These are phyloP conservation scores for Saussurea involucrata DNA, from an alignment of 129 eudicot genomes.

Conservation along the genomic window DNA sequence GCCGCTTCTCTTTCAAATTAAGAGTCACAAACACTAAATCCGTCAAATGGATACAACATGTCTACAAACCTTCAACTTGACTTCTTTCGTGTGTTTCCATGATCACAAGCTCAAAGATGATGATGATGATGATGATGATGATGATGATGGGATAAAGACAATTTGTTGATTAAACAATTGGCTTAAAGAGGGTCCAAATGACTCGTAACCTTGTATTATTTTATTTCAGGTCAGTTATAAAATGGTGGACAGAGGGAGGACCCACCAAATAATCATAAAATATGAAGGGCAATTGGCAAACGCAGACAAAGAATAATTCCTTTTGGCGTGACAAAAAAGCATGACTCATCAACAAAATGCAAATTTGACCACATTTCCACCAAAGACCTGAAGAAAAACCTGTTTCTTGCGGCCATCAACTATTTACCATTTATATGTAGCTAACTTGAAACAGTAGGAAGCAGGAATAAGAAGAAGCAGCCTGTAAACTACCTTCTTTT, in stretches of 20 bases:
- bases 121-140: background rate
- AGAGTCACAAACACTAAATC: background rate
- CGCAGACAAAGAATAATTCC: slow-evolving; percentile 19
- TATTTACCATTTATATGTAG: too few species aligned
- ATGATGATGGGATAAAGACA: too few species aligned
- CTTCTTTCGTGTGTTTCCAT: background rate
- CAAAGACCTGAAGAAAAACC: background rate
- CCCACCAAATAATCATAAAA: background rate
- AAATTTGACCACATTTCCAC: slow-evolving; percentile 25
- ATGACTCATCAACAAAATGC: slow-evolving; percentile 25
- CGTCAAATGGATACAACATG: background rate
- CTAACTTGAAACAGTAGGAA: too few species aligned
- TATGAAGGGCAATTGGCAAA: background rate
- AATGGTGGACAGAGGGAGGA: background rate
- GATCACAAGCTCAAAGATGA: background rate
- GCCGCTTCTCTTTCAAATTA: background rate
- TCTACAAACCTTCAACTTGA: background rate
- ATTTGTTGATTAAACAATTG: too few species aligned
- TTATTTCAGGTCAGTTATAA: background rate
- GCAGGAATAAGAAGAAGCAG: background rate
- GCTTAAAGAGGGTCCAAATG: background rate
- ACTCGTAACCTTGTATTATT: too few species aligned
- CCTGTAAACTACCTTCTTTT: background rate
- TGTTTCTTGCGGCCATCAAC: background rate
- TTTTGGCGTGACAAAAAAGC: slow-evolving; percentile 35